A percentile compares a stretch with the other conserved stretches of the same genome.
These are phyloP conservation scores for Halophytophthora polymorphica DNA, from an alignment of 352 stramenopile species.

Conservation along the genomic window DNA sequence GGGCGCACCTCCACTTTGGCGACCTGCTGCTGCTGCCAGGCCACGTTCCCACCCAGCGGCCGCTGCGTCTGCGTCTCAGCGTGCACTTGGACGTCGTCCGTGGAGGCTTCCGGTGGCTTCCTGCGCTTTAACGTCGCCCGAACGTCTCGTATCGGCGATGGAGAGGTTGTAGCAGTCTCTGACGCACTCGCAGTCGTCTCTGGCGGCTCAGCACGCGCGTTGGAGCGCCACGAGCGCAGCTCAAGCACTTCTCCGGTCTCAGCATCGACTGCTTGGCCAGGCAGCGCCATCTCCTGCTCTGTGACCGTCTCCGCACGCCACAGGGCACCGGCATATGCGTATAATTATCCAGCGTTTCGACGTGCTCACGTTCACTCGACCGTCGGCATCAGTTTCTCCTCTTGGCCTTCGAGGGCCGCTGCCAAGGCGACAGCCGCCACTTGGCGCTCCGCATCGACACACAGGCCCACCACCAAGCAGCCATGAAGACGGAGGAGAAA, in stretches of 20 bases:
- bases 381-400: neutral
- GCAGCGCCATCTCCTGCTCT: constrained; percentile 9
- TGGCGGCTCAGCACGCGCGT: neutral
- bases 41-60: constrained; percentile 39
- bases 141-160: neutral
- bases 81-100: constrained; percentile 11
- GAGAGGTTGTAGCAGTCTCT: neutral
- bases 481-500: constrained; percentile 76
- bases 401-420: neutral
- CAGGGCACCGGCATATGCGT: neutral
- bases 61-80: constrained; percentile 59
- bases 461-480: constrained; percentile 24
- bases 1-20: constrained; percentile 41
- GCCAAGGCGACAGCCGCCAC: neutral
- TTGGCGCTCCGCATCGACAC: neutral
- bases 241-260: constrained; percentile 62
- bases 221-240: constrained; percentile 14
- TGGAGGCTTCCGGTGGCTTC: too few relatives aligned
- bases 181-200: neutral
- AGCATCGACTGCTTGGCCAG: constrained; percentile 44
- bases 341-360: constrained; percentile 15
- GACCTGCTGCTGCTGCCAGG: constrained; percentile 50
- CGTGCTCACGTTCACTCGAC: neutral
- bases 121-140: too few relatives aligned
- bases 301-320: too few relatives aligned